Evolutionary conservation across 805 yeast species (phyloP).

Genomic region (Candida maltosa): DNA sequence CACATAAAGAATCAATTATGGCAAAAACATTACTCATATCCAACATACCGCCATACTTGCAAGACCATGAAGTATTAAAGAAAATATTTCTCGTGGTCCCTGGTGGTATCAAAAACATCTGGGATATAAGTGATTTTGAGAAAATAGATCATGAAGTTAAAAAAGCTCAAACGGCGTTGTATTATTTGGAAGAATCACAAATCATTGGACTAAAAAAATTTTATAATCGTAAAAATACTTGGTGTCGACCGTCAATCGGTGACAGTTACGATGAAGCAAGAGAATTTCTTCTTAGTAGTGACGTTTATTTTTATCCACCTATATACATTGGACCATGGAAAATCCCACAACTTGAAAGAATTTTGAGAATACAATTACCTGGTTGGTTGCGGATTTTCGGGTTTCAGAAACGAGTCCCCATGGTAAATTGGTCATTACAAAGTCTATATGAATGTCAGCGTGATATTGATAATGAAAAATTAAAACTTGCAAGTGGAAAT

Average conservation of each 20-base stretch:
- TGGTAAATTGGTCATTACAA: conserved; percentile 27
- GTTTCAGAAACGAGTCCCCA: conserved; percentile 17
- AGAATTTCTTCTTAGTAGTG: neutral
- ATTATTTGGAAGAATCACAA: conserved; percentile 26
- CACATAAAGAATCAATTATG: conserved; percentile 19
- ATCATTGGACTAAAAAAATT: conserved; percentile 1
- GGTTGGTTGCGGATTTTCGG: conserved; percentile 25
- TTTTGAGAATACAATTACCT: conserved; percentile 19
- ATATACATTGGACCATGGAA: conserved; percentile 16
- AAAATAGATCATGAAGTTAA: conserved; percentile 15
- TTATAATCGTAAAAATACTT: neutral
- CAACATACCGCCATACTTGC: conserved; percentile 40
- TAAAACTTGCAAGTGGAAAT: conserved; percentile 13
- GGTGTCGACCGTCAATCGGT: neutral
- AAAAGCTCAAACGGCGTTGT: conserved; percentile 22
- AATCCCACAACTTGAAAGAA: conserved; percentile 19
- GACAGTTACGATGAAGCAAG: neutral
- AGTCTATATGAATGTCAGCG: conserved; percentile 12
- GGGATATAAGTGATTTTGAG: conserved; percentile 49
- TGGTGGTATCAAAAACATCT: conserved; percentile 52
- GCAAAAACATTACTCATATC: conserved; percentile 39
- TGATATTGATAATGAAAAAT: conserved; percentile 18
- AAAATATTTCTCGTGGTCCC: conserved; percentile 41
- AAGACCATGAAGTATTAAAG: conserved; percentile 21
- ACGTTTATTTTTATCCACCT: conserved; percentile 30